Conservation (phyloP, 768 basidiomycete genomes). For the Arthromyces matolae region DNA sequence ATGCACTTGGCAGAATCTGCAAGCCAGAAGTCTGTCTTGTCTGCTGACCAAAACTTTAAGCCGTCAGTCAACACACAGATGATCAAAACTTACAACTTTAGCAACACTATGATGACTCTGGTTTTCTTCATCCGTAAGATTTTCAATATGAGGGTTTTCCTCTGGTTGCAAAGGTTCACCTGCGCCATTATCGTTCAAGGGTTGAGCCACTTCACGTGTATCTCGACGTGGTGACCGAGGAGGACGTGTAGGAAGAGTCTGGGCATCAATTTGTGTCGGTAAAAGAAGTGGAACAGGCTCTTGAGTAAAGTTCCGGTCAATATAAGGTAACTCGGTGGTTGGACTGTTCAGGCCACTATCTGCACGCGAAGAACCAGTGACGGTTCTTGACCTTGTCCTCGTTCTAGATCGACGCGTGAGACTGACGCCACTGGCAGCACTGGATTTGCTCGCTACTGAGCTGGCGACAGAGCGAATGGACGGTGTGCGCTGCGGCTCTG, state of each 20-base stretch:
- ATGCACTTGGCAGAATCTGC: conserved; percentile 17
- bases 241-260: conserved; percentile 21
- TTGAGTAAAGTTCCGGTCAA: conserved; percentile 22
- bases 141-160: conserved; percentile 1
- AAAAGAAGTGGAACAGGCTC: conserved; percentile 20
- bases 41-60: conserved; percentile 11
- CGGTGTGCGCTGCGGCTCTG: conserved; percentile 26
- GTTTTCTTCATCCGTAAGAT: conserved; percentile 2
- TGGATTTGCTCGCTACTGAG: conserved; percentile 49
- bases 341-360: conserved; percentile 22
- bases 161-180: background rate
- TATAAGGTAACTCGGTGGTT: conserved; percentile 33
- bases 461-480: conserved; percentile 48
- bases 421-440: conserved; percentile 45
- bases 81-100: conserved; percentile 33
- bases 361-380: conserved; percentile 31
- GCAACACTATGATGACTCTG: conserved; percentile 18
- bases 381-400: conserved; percentile 51
- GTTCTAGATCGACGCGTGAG: conserved; percentile 52
- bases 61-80: conserved; percentile 1
- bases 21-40: conserved; percentile 17
- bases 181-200: background rate
- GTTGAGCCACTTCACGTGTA: conserved; percentile 2
- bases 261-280: conserved; percentile 9
- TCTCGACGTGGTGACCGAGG: conserved; percentile 25